Evolutionary conservation across 495 filamentous ascomycete species (phyloP), one percentile per base, ranked within the genome.

Genomic region (Articulospora tetracladia): DNA sequence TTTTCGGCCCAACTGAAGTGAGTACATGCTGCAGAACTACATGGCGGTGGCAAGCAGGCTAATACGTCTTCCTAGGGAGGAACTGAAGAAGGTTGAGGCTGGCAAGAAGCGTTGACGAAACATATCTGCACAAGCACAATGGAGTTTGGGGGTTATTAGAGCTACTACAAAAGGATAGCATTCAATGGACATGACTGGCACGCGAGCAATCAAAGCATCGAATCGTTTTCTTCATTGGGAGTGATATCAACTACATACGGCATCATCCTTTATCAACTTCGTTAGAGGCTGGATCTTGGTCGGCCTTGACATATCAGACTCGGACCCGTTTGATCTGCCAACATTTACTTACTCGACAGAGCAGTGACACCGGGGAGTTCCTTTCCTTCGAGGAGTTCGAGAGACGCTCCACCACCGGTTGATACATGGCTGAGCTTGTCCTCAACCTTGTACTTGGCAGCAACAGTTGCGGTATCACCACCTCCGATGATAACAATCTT

Each of bases 401-500:
- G 81, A 60, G 89, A 94, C 62, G 94, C 94, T 74, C 94, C 94
- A 68, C 94, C 94, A 64, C 94, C 94, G 28, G 94, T 99, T 36
- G 91, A 96, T 58, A 99, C 95, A 77, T 99, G 94, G 77, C 91
- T 96, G 72, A 98, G 82, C 83, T 97, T 96, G 74, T 90, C 86
- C 83, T 99, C 94, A 41, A 86, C 92, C 30, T 88, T 87, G 70
- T 96, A 98, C 82, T 99, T 97, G 71, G 93, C 93, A 53, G 95
- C 94, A 26, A 97, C 95, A 36, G 94, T 99, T 44, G 94, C 94
- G 47, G 94, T 99, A 76, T 99, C 94, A 73, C 94, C 94, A 70
- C 94, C 94, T 59, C 94, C 94, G 69, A 99, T 96, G 77, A 99
- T 98, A 66, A 97, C 95, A 63, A 91, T 96, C 77, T 91, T 87